Percentiles rank a stretch among this genome's conserved stretches.
These are phyloP conservation scores for Neurospora sp. DNA, from an alignment of 2,329 filamentous ascomycete genomes.

Conservation along the genomic window DNA sequence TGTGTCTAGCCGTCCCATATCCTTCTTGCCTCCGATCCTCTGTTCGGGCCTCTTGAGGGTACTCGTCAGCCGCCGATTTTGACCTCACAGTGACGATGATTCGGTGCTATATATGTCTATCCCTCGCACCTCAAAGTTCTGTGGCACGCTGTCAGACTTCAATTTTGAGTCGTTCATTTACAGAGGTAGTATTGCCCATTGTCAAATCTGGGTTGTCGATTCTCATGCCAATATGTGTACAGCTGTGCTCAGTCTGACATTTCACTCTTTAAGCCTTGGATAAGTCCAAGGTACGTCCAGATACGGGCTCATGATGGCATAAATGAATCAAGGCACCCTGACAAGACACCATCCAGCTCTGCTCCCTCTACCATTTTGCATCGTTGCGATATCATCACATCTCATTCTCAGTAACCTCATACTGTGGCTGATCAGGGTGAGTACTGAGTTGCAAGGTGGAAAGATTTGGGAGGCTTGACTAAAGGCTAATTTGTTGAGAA, in stretches of 20 bases:
- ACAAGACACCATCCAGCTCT: constrained; percentile 26
- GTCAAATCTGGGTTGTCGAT: background rate
- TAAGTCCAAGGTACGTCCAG: constrained; percentile 27
- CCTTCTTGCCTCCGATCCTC: background rate
- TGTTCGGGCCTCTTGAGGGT: background rate
- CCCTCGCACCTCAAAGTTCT: background rate
- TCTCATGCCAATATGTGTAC: background rate
- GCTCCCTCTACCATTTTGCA: constrained; percentile 28
- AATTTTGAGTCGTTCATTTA: constrained; percentile 33
- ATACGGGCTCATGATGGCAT: background rate
- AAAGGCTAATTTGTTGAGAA: background rate
- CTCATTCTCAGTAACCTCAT: background rate
- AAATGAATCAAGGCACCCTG: background rate
- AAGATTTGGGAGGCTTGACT: background rate
- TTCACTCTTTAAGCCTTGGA: constrained; percentile 31
- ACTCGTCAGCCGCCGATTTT: no score
- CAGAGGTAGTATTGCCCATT: constrained; percentile 29
- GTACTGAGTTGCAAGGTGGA: no score
- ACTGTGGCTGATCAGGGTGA: no score
- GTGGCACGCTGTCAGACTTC: background rate
- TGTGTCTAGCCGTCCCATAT: background rate
- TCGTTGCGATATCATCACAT: constrained; percentile 18
- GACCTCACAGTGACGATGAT: background rate
- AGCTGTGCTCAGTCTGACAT: constrained; percentile 41
- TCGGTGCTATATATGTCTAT: background rate